A percentile compares a stretch with the other conserved stretches of the same genome.
These are phyloP conservation scores for Puccinia brachypodii DNA, from an alignment of 1,284 basidiomycete genomes.

Conservation along the genomic window DNA sequence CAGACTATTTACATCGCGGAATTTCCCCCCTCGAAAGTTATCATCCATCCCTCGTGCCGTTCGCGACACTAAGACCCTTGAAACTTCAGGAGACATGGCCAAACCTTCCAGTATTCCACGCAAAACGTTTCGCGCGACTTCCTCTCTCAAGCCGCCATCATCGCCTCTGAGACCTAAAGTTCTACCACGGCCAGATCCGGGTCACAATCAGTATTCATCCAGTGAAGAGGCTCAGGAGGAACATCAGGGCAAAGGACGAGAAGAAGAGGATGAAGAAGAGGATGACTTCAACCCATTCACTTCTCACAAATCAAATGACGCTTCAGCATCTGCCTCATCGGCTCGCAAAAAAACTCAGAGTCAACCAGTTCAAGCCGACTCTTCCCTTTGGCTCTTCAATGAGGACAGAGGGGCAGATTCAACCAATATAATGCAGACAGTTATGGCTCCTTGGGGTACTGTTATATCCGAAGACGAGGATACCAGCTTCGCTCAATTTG, in stretches of 20 bases:
- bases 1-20: not conserved
- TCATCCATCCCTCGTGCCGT: not conserved
- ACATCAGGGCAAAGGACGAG: not conserved
- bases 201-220: not conserved
- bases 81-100: slow-evolving; percentile 4
- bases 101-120: slow-evolving; percentile 46
- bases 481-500: not conserved
- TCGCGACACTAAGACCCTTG: not conserved
- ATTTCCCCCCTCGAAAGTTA: not conserved
- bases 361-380: not conserved
- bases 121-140: slow-evolving; percentile 10
- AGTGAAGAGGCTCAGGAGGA: slow-evolving; percentile 17
- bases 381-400: slow-evolving; percentile 42
- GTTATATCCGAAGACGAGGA: slow-evolving; percentile 18
- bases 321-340: not conserved
- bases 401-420: slow-evolving; percentile 11
- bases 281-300: slow-evolving; percentile 25
- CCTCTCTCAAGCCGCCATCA: slow-evolving; percentile 7
- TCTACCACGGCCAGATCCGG: not conserved
- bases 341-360: not conserved
- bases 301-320: slow-evolving; percentile 25
- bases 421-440: slow-evolving; percentile 28
- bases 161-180: slow-evolving; percentile 22
- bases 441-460: slow-evolving; percentile 32
- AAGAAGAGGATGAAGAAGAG: slow-evolving; percentile 12